Evolutionary conservation across 1,284 basidiomycete species (phyloP), one percentile per base, ranked within the genome.

Genomic region (Ustilago sp.): DNA sequence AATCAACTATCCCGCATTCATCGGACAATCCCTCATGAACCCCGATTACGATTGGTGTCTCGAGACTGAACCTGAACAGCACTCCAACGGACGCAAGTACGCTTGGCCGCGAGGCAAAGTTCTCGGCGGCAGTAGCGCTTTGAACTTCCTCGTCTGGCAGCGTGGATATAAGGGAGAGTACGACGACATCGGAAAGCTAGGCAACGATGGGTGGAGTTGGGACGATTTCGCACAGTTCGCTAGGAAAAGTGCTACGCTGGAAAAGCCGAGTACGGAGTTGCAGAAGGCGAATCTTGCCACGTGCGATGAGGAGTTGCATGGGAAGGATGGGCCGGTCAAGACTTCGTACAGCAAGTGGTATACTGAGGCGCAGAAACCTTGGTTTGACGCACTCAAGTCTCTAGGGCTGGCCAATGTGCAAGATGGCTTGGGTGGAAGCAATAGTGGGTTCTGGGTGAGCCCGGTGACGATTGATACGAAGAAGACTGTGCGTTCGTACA

Each of bases 121-220:
- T 13, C 70, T 73, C 35, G 74, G 74, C 17, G 74, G 75, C 28
- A 62, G 58, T 45, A 87, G 87, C 17, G 86, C 86, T 15, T 87
- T 89, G 65, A 90, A 89, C 74, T 85, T 81, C 45, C 73, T 82
- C 52, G 77, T 79, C 50, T 78, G 73, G 73, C 80, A 81, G 59
- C 61, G 80, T 19, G 80, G 80, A 41, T 70, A 78, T 63, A 68
- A 70, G 61, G 59, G 67, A 48, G 80, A 81, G 31, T 80, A 74
- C 73, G 80, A 82, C 41, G 74, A 75, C 34, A 73, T 81, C 34
- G 77, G 62, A 31, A 71, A 63, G 48, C 59, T 82, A 32, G 80
- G 77, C 48, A 80, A 80, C 52, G 15, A 34, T 3, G 80, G 78
- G 35, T 82, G 80, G 80, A 60, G 56, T n/a, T 82, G 80, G 80